A percentile compares a stretch with the other conserved stretches of the same genome.
Conservation (phyloP, 768 basidiomycete genomes). For the Melanogaster broomeanus region DNA sequence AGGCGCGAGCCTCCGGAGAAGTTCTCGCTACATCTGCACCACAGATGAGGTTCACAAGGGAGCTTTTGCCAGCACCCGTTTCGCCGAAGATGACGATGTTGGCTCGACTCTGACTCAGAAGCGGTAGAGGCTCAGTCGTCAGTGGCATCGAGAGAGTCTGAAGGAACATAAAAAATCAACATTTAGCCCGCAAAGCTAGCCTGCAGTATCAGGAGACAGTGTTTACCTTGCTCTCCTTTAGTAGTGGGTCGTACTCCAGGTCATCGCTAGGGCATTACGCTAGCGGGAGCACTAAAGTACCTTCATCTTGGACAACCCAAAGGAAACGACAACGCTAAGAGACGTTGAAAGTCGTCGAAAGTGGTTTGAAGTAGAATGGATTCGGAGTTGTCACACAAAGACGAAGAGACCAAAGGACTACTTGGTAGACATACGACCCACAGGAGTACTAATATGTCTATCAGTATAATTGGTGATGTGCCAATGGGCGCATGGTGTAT, state of each 20-base stretch:
- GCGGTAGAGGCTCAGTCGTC: conserved; percentile 9
- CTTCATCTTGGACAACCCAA: conserved; percentile 1
- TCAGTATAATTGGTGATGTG: no score
- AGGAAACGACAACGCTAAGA: background rate
- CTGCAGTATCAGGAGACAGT: background rate
- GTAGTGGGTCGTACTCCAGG: background rate
- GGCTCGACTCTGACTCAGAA: conserved; percentile 10
- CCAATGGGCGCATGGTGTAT: background rate
- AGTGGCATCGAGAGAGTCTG: conserved; percentile 1
- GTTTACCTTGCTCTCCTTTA: conserved; percentile 13
- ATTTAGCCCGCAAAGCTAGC: conserved; percentile 6
- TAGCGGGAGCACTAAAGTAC: background rate
- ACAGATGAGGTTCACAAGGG: conserved; percentile 42
- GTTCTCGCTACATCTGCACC: conserved; percentile 26
- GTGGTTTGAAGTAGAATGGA: background rate
- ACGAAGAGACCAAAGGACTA: no score
- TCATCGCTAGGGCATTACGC: background rate
- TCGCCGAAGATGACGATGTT: conserved; percentile 34
- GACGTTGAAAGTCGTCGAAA: background rate
- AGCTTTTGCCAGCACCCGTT: conserved; percentile 40
- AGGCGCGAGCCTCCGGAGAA: conserved; percentile 33
- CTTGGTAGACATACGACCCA: no score
- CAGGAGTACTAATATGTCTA: no score
- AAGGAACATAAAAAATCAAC: background rate
- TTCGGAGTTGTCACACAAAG: background rate